These are phyloP conservation scores for Rhododendron ferrugineum DNA, from an alignment of 148 eudicot genomes.

Conservation along the genomic window DNA sequence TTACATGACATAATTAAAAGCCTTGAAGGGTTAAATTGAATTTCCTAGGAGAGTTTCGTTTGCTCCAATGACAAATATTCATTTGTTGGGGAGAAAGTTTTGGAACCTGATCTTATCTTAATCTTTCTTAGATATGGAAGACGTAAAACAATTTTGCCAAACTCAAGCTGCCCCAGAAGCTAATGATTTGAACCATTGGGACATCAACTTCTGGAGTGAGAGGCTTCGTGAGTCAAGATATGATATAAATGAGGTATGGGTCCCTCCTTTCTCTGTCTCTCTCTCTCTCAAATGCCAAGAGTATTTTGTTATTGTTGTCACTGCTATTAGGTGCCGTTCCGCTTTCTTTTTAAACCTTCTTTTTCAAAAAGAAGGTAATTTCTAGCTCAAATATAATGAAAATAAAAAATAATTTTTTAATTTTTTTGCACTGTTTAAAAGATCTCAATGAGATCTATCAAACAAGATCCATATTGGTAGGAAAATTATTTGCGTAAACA, in stretches of 20 bases:
- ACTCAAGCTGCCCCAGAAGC: constrained; percentile 82
- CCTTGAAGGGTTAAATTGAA: neutral
- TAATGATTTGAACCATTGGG: constrained; percentile 78
- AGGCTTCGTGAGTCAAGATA: constrained; percentile 95
- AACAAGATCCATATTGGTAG: too few relatives aligned
- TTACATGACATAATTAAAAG: neutral
- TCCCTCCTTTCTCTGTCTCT: constrained; percentile 8
- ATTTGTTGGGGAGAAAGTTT: neutral
- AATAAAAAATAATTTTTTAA: too few relatives aligned
- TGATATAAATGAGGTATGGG: constrained; percentile 83
- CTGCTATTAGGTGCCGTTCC: too few relatives aligned
- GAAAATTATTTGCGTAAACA: too few relatives aligned
- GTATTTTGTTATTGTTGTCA: neutral
- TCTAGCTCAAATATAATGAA: too few relatives aligned
- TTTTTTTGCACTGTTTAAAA: too few relatives aligned
- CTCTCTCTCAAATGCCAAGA: neutral
- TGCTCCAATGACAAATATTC: neutral
- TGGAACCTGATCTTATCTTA: neutral
- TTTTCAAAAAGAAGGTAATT: too few relatives aligned
- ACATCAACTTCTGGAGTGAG: constrained; percentile 89
- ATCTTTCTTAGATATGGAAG: constrained; percentile 62
- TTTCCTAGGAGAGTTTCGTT: neutral
- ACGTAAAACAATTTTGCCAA: constrained; percentile 62
- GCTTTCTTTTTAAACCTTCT: too few relatives aligned
- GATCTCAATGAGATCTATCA: too few relatives aligned